Base-by-base conservation (phyloP, 2,329 filamentous ascomycete genomes). In the Immersiporthe knoxdaviesiana region DNA sequence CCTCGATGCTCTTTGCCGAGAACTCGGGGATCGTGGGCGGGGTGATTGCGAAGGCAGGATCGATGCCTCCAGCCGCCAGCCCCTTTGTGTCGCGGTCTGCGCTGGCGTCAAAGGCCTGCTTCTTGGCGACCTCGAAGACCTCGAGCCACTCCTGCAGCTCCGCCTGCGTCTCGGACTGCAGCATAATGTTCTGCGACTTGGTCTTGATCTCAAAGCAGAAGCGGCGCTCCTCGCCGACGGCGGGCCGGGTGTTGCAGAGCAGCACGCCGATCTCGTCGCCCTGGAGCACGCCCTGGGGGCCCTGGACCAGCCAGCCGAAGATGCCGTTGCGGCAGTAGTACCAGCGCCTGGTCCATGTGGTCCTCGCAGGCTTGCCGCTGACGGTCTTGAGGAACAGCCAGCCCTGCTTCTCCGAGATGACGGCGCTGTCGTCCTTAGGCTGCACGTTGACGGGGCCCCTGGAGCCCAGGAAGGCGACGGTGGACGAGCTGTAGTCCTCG, bases 201-300 rank as follows among this genome's bases (percentile, higher is more conserved):
- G 96, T 99, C 84, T 98, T 99, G 76, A 99, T 92, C 80, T 99
- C 96, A 75, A 99, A 97, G 78, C 96, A 98, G 80, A 98, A 99
- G 21, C 96, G 88, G 52, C 96, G 89, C 76, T 99, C 96, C 80
- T 99, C 96, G 73, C 93, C 90, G 65, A 97, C 91, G 0, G 94
- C 94, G 24, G 94, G 94, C 75, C 95, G 93, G 63, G 96, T 92
- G 75, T 93, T 97, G 81, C 96, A 99, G 52, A 99, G 88, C 65
- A 99, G 82, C 3, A 99, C 94, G 54, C 96, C 96, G 71, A 97
- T 97, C 81, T 97, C 94, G 75, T 99, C 96, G 61, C 94, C 97
- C 78, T 98, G 95, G 74, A 98, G 89, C 30, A 99, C 96, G 44
- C 94, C 95, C 69, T 94, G 89, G 0, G 89, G 84, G 3, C 92